Base-by-base conservation (phyloP, 176 grass and related monocot species). In the Cenchrus purpureus region DNA sequence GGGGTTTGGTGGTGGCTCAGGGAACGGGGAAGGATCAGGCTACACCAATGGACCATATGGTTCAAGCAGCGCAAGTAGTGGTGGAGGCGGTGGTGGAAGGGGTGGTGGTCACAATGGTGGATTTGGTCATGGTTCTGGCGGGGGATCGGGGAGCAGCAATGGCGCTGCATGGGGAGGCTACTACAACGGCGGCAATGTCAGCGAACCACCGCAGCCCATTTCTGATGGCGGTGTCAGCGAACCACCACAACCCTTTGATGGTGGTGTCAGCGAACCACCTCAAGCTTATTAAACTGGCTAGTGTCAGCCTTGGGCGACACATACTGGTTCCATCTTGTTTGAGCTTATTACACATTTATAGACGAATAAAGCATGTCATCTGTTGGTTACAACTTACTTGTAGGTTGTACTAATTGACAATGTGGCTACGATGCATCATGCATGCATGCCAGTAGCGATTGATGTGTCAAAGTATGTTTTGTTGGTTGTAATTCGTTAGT, bases 91-190 rank as follows among this genome's bases (percentile, higher is more conserved):
- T 19, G 68, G 66, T 13, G 84, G 67, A 25, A 12, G 32, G 0
- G 84, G 29, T 3, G 46, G 57, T 51, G 84, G 84, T 49, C 57
- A 17, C 0, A 2, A 86, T 15, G 76, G 68, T 53, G 84, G 84
- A n/a, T 86, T 64, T 80, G 84, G 56, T 25, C 8, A 2, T 53
- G 68, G 67, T 20, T 43, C 8, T 10, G 84, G 84, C 12, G 68
- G 19, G 10, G 76, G 84, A 10, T 43, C 67, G 0, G 68, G 84
- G 4, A 54, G 1, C 46, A 73, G 76, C 11, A 8, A 4, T n/a
- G 56, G 76, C 1, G 3, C 12, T 28, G 9, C 66, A 43, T 15
- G 55, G 16, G 25, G 44, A 1, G 54, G 58, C 8, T 60, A 22
- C 11, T 66, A 52, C 62, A 74, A 74, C 20, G 56, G 3, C 20